Evolutionary conservation across 2,329 filamentous ascomycete genomes (phyloP), one percentile per base, ranked within the genome.

Genomic region (Seiridium cupressi): DNA sequence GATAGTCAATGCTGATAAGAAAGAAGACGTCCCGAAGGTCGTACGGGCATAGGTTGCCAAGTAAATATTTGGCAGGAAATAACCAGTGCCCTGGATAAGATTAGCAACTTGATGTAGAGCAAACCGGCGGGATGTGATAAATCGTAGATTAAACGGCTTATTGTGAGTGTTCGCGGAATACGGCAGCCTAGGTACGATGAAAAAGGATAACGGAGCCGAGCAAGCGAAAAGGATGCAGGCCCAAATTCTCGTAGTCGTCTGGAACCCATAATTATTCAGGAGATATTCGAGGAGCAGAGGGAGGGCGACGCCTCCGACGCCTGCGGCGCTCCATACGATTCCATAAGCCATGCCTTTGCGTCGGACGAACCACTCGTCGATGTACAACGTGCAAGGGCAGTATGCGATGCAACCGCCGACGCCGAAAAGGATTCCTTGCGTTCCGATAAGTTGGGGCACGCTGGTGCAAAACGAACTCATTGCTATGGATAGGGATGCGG

Each of bases 341-440:
- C 51, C 51, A 8, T 55, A 55, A 2, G 51, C 51, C 51, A 55
- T 42, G 35, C 51, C 51, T 13, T 55, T 55, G 51, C 51, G 51
- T 13, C 13, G 18, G 6, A 35, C 51, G 18, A 55, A 55, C 51
- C 51, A 55, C 38, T 55, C 51, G 51, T 55, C 51, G n/a, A 55
- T 55, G 9, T 55, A 55, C 51, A 55, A 31, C 34, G 38, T 44
- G 7, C 51, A 40, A 36, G 51, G 51, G 11, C 36, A 42, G 13
- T 55, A 55, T 9, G 51, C 51, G 31, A 55, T n/a, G 11, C 51
- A 55, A 9, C 51, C 51, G 40, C 51, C 51, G 18, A 55, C 31
- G 34, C 51, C 51, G 34, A 55, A 55, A 35, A 55, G 35, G 38
- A 55, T 35, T 6, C 51, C 51, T 32, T 55, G 51, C 7, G 51